Percentiles rank a stretch among this genome's conserved stretches.
These are phyloP conservation scores for Mortierella sp. DNA, from an alignment of 371 early-diverging fungal species.

Conservation along the genomic window DNA sequence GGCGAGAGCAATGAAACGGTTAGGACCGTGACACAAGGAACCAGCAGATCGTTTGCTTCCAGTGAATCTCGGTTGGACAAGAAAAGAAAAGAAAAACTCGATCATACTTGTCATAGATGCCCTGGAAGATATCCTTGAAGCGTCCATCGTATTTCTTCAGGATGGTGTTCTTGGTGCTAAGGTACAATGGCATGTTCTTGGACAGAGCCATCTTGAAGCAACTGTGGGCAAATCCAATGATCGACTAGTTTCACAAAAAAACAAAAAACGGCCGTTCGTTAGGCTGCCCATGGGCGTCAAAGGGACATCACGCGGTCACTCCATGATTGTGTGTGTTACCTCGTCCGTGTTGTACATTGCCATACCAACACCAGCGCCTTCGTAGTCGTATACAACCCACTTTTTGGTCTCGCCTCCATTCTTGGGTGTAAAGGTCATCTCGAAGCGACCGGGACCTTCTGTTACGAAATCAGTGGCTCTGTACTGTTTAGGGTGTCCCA, in stretches of 20 bases:
- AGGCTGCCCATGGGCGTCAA: no score
- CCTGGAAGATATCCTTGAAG: slow-evolving; percentile 95
- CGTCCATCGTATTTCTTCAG: slow-evolving; percentile 94
- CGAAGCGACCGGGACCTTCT: slow-evolving; percentile 84
- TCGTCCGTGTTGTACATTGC: slow-evolving; percentile 93
- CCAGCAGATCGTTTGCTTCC: no score
- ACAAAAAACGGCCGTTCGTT: no score
- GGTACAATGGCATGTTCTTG: slow-evolving; percentile 89
- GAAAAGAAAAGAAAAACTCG: no score
- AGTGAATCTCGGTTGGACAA: no score
- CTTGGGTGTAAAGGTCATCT: slow-evolving; percentile 87
- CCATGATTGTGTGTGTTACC: slow-evolving; percentile 33
- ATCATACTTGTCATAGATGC: slow-evolving; percentile 73
- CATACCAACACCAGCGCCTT: slow-evolving; percentile 87
- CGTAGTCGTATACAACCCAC: slow-evolving; percentile 78
- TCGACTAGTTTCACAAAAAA: slow-evolving; percentile 72
- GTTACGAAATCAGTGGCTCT: slow-evolving; percentile 90
- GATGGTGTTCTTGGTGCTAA: slow-evolving; percentile 95
- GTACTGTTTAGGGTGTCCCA: slow-evolving; percentile 66
- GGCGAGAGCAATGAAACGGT: no score
- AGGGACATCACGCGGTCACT: no score
- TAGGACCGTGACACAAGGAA: no score
- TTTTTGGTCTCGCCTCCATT: slow-evolving; percentile 71
- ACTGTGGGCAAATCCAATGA: slow-evolving; percentile 88
- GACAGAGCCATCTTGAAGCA: slow-evolving; percentile 92